These are phyloP conservation scores for Meira miltonrushii DNA, from an alignment of 1,284 basidiomycete species.

Conservation along the genomic window DNA sequence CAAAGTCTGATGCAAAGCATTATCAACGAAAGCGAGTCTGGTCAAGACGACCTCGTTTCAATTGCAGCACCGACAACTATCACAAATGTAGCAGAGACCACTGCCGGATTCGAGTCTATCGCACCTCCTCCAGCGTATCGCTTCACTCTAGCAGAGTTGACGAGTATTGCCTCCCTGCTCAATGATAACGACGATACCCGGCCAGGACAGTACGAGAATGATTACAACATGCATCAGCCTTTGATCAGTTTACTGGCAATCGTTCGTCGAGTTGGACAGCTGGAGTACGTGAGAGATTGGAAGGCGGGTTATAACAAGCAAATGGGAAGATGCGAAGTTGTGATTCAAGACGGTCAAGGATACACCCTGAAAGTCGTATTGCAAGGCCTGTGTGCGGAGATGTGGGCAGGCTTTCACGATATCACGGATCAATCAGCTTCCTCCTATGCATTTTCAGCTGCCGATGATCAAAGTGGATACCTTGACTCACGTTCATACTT, in stretches of 20 bases:
- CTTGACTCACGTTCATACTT: not conserved
- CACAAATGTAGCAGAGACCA: not conserved
- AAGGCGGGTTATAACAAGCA: slow-evolving; percentile 6
- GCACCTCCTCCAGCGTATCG: slow-evolving; percentile 2
- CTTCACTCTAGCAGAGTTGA: not conserved
- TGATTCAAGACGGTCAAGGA: not conserved
- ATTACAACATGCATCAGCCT: not conserved
- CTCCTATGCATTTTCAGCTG: not conserved
- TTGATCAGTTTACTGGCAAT: not conserved
- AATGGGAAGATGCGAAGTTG: slow-evolving; percentile 6
- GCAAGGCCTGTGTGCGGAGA: slow-evolving; percentile 1
- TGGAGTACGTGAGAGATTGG: slow-evolving; percentile 6
- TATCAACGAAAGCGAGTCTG: no score
- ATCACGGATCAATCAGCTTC: not conserved
- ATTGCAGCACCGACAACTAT: no score
- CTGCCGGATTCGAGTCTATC: slow-evolving; percentile 2
- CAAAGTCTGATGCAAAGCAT: no score
- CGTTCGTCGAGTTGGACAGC: not conserved
- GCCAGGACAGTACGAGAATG: not conserved
- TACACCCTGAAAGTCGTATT: slow-evolving; percentile 4
- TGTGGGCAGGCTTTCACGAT: not conserved
- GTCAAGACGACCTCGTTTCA: no score
- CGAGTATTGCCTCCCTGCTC: not conserved
- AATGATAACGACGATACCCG: not conserved
- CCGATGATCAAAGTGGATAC: not conserved